These are phyloP conservation scores for Fragilaria radians DNA, from an alignment of 108 stramenopile genomes.

Conservation along the genomic window DNA sequence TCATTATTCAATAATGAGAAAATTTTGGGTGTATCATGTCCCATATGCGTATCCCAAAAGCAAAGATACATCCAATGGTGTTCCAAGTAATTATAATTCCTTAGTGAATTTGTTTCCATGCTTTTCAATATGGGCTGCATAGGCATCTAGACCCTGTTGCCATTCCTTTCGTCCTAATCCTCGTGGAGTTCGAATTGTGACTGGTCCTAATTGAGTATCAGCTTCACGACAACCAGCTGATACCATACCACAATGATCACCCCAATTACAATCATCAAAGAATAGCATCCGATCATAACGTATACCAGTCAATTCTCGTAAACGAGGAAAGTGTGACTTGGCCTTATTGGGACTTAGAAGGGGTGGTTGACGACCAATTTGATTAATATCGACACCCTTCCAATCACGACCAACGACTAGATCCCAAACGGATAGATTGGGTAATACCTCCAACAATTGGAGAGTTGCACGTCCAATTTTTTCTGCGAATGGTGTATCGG, in stretches of 20 bases:
- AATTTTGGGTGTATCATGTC: no score
- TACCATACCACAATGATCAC: conserved; percentile 85
- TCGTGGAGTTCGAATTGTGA: conserved; percentile 54
- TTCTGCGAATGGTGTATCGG: conserved; percentile 79
- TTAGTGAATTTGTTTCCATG: no score
- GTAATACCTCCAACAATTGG: conserved; percentile 71
- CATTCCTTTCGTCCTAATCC: conserved; percentile 60
- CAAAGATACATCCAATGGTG: no score
- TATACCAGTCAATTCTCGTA: conserved; percentile 73
- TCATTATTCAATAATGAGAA: no score
- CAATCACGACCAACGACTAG: conserved; percentile 64
- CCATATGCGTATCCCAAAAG: no score
- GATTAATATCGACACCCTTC: conserved; percentile 70
- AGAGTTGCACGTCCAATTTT: conserved; percentile 68
- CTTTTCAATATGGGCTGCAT: conserved; percentile 20
- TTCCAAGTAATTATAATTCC: no score
- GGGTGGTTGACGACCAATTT: conserved; percentile 84
- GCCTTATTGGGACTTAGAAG: conserved; percentile 59
- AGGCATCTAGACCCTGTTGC: conserved; percentile 51
- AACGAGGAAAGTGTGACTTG: conserved; percentile 79
- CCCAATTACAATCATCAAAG: conserved; percentile 94
- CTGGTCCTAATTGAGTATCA: conserved; percentile 42
- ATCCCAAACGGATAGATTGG: conserved; percentile 78
- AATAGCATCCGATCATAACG: conserved; percentile 89
- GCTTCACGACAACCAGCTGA: conserved; percentile 52